Evolutionary conservation across 805 yeast genomes (phyloP), one percentile per base, ranked within the genome.

Genomic region (Yamadazyma scolyti): DNA sequence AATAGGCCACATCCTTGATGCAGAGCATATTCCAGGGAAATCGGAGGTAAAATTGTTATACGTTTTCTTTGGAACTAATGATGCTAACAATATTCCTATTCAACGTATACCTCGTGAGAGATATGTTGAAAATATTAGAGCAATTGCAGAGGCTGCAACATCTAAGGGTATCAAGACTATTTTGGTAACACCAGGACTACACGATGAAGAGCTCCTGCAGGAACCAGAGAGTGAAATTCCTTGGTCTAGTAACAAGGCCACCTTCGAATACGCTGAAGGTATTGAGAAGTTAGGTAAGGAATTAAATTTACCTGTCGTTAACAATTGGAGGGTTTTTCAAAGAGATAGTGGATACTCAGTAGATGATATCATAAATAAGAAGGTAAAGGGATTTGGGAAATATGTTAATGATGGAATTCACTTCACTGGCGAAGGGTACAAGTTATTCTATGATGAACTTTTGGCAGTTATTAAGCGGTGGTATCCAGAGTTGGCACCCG

Each of bases 51-150:
- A 78, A 39, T 56, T 72, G 27, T 62, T 77, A 36, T 74, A 78
- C 8, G 58, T 87, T 2, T 87, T 82, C 50, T 77, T 85, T 45
- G 96, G 96, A 4, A 73, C 95, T 9, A 88, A 88, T 48, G 97
- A 88, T 52, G 58, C 64, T 1, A 40, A 50, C 3, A 43, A 38
- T 24, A 41, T 42, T 6, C n/a, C n/a, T n/a, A 36, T 49, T 28
- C 69, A 62, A 39, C 56, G 58, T 14, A 85, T 85, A 8, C 72
- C 75, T 1, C 12, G 80, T 3, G 69, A 54, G 0, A 58, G 68
- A 34, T 85, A 58, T 48, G 35, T 53, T 13, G 55, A 50, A 10
- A 87, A 87, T 46, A 58, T 72, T 39, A 46, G 42, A 16, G 32
- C 38, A 8, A 41, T 85, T 45, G 59, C 77, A 9, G 42, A 58